A percentile compares a stretch with the other conserved stretches of the same genome.
Evolutionary conservation across 495 filamentous ascomycete species (phyloP).

Genomic region (Podospora pseudoanserina): DNA sequence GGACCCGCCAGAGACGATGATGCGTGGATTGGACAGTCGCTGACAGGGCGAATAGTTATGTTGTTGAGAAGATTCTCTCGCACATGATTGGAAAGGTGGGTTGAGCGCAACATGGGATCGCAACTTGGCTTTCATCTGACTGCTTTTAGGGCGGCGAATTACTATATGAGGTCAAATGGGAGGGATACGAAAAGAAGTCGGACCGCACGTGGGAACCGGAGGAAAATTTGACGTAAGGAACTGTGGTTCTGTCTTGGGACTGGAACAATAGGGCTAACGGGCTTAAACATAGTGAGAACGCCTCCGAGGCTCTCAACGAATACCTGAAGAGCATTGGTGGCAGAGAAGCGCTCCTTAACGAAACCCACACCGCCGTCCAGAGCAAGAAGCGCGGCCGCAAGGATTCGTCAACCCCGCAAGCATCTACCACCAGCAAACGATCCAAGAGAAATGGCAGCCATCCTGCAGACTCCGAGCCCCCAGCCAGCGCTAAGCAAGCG

Average conservation of each 20-base stretch:
- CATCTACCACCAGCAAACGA: slow-evolving; percentile 33
- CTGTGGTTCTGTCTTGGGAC: neutral
- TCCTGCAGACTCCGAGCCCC: slow-evolving; percentile 35
- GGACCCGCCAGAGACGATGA: slow-evolving; percentile 1
- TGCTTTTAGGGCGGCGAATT: slow-evolving; percentile 32
- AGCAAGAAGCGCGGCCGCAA: slow-evolving; percentile 46
- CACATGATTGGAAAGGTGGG: slow-evolving; percentile 52
- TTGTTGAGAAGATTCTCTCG: slow-evolving; percentile 55
- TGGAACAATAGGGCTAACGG: slow-evolving; percentile 1
- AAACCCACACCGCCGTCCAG: slow-evolving; percentile 37
- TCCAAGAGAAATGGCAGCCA: slow-evolving; percentile 36
- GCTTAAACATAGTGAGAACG: slow-evolving; percentile 36
- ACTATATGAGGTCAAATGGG: slow-evolving; percentile 58
- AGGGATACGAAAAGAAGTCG: slow-evolving; percentile 55
- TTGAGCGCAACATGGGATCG: slow-evolving; percentile 4
- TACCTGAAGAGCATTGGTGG: slow-evolving; percentile 49
- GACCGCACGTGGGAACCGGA: slow-evolving; percentile 62
- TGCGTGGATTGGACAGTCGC: neutral
- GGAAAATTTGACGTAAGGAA: slow-evolving; percentile 50
- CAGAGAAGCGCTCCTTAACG: slow-evolving; percentile 49
- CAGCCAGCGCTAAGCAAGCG: slow-evolving; percentile 31
- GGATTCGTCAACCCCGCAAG: slow-evolving; percentile 28
- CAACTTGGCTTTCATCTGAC: neutral
- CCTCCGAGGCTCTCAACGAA: slow-evolving; percentile 41
- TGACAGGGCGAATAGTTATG: slow-evolving; percentile 38